Base-by-base conservation (phyloP, 257 asterid genomes). In the Nicotiana noctiflora region DNA sequence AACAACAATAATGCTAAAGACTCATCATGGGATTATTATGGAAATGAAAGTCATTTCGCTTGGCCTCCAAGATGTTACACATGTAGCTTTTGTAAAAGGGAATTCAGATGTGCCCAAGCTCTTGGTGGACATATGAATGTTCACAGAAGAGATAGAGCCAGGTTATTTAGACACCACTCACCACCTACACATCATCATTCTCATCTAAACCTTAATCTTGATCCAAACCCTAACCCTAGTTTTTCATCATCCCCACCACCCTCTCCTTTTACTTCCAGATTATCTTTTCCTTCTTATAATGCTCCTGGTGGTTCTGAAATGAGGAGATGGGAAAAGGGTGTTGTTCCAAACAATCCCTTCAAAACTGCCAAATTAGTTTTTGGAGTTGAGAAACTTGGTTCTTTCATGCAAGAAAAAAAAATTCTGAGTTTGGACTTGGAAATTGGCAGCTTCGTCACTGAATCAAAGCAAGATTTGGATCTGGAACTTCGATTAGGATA, bases 71-170 rank as follows among this genome's bases (percentile, higher is more conserved):
- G 96, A 76, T 84, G 90, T 8, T 95, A 95, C 77, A 77, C 93
- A 0, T 95, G 99, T 84, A 93, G 89, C 75, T 95, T 93, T 70
- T 95, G 99, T 89, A 92, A 88, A 40, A 90, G 98, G 82, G 97
- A 90, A 51, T 95, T 95, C 84, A 92, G 93, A 82, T 93, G 97
- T 62, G 99, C 99, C 52, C 99, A 93, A 81, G 97, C 97, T 12
- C 95, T 95, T 31, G 99, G 99, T 10, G 99, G 99, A 32, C 98
- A 95, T 86, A 95, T 95, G 99, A 95, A 95, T 83, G 97, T 93
- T 29, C 99, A 93, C 81, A 86, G 98, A 57, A 87, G 94, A 53
- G 99, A 95, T 76, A 75, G 98, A 37, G 99, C 98, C 0, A 86
- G 23, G 34, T 68, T 96, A 19, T 53, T 93, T 56, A 75, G 94